Base-by-base conservation (phyloP, 1,139 yeast species). In the Pichia sp. region DNA sequence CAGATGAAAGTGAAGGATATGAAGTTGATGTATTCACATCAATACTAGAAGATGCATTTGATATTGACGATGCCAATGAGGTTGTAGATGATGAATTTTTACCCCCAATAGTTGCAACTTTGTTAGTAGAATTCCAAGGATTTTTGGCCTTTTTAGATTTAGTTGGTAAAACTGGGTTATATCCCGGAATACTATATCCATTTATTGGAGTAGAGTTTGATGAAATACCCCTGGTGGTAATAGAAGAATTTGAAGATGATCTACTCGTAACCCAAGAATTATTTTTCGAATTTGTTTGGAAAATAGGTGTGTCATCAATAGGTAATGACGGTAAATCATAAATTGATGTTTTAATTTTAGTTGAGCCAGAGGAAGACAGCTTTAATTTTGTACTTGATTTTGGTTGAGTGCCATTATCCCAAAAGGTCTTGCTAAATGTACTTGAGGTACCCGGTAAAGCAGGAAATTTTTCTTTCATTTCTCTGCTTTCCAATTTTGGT, bases 381-480 rank as follows among this genome's bases (percentile, higher is more conserved):
- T 30, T 38, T 23, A 45, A n/a, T 27, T 41, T 40, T 4, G 46
- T 40, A 12, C 37, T 16, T 7, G 42, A 41, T 30, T 47, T 47
- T 11, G 33, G n/a, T 6, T 38, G 24, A 9, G 26, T 22, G 10
- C 42, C 3, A 16, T 31, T 34, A 16, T 50, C 51, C 55, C 56
- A 51, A 56, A 66, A 68, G 58, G 46, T 30, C 11, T 32, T 22
- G 1, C 38, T 32, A 24, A 37, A n/a, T 3, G 45, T 11, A 9
- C 30, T 31, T 6, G 27, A 33, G 4, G 61, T 46, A 59, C 65
- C 41, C 56, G 78, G 66, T 45, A 83, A 67, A 1, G 78, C 74
- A 1, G 92, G 92, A 60, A 82, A 80, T 42, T 69, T 67, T 6
- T 74, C 76, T 22, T 56, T 54, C 26, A 55, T 34, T 30, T 47